Conservation (phyloP, 805 yeast species). For the Sungouiella thailandica region DNA sequence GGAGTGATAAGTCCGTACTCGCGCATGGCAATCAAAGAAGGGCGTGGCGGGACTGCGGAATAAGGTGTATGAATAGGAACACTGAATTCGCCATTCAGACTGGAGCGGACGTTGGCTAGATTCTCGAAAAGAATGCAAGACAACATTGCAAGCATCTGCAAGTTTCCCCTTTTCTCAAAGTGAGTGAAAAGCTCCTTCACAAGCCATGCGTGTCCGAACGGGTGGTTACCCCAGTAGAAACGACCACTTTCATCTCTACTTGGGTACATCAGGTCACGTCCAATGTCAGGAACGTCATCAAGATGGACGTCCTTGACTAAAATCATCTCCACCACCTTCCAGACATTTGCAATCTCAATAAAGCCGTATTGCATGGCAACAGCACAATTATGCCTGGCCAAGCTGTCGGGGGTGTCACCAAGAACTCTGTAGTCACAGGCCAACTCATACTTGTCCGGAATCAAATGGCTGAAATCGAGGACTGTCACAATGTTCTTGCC, state of each 20-base stretch:
- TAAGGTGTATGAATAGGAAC: slow-evolving; percentile 48
- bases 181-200: slow-evolving; percentile 56
- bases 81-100: slow-evolving; percentile 15
- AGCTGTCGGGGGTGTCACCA: slow-evolving; percentile 57
- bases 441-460: slow-evolving; percentile 70
- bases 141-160: slow-evolving; percentile 89
- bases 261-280: slow-evolving; percentile 3
- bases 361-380: slow-evolving; percentile 64
- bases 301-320: slow-evolving; percentile 33
- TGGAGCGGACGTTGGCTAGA: slow-evolving; percentile 6
- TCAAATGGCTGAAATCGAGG: slow-evolving; percentile 59
- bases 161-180: slow-evolving; percentile 59
- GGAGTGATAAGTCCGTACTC: slow-evolving; percentile 7
- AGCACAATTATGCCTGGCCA: slow-evolving; percentile 65
- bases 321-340: slow-evolving; percentile 57
- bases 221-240: slow-evolving; percentile 78
- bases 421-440: slow-evolving; percentile 63
- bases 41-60: slow-evolving; percentile 28
- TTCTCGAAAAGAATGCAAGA: slow-evolving; percentile 64
- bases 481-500: slow-evolving; percentile 55
- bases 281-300: slow-evolving; percentile 7
- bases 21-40: slow-evolving; percentile 6
- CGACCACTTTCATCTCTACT: slow-evolving; percentile 12
- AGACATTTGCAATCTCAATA: slow-evolving; percentile 62
- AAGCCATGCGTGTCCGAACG: slow-evolving; percentile 67